These are phyloP conservation scores for Rhododendron simsii DNA, from an alignment of 148 eudicot genomes.

Conservation along the genomic window DNA sequence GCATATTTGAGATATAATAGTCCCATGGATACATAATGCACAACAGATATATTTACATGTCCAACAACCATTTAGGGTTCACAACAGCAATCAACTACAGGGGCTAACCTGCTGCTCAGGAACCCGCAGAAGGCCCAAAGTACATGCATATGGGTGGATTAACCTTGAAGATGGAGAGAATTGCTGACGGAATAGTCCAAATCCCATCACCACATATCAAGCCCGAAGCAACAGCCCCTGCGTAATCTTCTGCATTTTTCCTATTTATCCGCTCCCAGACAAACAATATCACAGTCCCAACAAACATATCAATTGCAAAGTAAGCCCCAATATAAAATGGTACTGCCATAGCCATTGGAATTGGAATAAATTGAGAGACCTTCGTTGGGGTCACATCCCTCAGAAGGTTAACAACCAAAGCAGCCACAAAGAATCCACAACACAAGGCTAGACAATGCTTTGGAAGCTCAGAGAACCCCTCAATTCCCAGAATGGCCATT, in stretches of 20 bases:
- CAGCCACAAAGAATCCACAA: constrained; percentile 57
- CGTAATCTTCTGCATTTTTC: constrained; percentile 47
- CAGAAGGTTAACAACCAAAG: constrained; percentile 43
- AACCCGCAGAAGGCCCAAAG: constrained; percentile 38
- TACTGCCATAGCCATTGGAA: constrained; percentile 83
- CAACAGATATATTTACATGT: constrained; percentile 11
- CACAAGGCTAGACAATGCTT: constrained; percentile 58
- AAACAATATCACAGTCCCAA: constrained; percentile 52
- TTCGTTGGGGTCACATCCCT: constrained; percentile 51
- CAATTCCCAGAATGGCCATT: constrained; percentile 68
- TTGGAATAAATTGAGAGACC: constrained; percentile 44
- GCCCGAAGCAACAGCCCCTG: constrained; percentile 60
- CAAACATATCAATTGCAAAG: constrained; percentile 71
- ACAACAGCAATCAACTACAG: constrained; percentile 3
- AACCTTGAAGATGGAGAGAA: constrained; percentile 50
- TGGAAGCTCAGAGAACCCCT: constrained; percentile 72
- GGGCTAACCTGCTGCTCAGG: constrained; percentile 18
- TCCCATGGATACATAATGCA: neutral
- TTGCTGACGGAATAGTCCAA: constrained; percentile 55
- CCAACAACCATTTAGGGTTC: constrained; percentile 1
- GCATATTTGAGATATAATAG: neutral
- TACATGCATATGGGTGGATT: constrained; percentile 61
- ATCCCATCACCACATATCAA: constrained; percentile 42
- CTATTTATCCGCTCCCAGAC: constrained; percentile 41
- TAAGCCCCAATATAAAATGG: constrained; percentile 74